Base-by-base conservation (phyloP, 1,284 basidiomycete species). In the Volvariella volvacea region DNA sequence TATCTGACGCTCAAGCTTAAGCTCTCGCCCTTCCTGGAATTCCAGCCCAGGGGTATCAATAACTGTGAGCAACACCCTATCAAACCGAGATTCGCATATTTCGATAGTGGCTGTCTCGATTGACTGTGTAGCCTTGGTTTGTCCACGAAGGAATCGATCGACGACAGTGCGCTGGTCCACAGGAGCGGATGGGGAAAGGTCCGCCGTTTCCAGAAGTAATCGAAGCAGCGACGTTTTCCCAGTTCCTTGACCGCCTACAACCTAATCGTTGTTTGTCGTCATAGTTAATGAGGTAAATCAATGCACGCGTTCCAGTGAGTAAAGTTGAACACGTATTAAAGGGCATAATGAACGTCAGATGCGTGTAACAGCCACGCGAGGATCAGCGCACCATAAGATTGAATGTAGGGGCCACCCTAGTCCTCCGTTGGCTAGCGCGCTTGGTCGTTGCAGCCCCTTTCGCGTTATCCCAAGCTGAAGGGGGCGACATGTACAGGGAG, bases 31-130 rank as follows among this genome's bases (percentile, higher is more conserved):
- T 43, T 77, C 70, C 31, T 69, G 57, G 58, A 86, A 88, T 56
- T 89, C 85, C 42, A 91, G 65, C 3, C 87, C 88, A 21, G 86
- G 86, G 1, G 88, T 90, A 55, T 91, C 88, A 50, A 88, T 82
- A 44, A 86, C 83, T 15, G 82, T 83, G 52, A 91, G 71, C 17
- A 81, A 61, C 33, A 89, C 65, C 34, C 86, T 71, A 58, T 90
- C 88, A 53, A 80, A 84, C 49, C 77, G 76, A 43, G 83, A 83
- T 63, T 90, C 86, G 70, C 75, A 81, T 45, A 89, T 85, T 63
- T 90, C 88, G 34, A 87, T 66, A 50, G 76, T 80, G 1, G 80
- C 80, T 0, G 79, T 75, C 48, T 79, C 66, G 36, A 90, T 81
- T 2, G 64, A 50, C 45, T 72, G 69, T 4, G 88, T 89, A 8